These are phyloP conservation scores for Pyrenochaeta sp. DNA, from an alignment of 2,329 filamentous ascomycete species.

Conservation along the genomic window DNA sequence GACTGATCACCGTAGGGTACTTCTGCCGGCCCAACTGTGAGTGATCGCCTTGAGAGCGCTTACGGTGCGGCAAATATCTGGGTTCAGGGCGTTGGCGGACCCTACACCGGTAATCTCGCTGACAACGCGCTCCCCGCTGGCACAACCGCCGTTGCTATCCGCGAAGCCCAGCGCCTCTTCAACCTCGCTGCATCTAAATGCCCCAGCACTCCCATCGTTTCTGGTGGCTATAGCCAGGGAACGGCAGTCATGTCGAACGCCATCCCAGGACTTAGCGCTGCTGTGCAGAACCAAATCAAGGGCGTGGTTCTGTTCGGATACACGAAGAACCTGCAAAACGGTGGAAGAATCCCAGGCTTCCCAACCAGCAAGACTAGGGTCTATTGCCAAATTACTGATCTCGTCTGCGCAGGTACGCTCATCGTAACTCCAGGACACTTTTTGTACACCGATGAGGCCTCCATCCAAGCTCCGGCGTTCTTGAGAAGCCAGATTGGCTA, in stretches of 20 bases:
- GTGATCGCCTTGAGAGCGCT: constrained; percentile 16
- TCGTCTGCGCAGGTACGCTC: constrained; percentile 43
- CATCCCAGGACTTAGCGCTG: constrained; percentile 32
- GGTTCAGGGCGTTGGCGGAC: constrained; percentile 37
- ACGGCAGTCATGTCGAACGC: constrained; percentile 46
- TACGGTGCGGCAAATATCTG: constrained; percentile 22
- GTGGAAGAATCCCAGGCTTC: constrained; percentile 44
- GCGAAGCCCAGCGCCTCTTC: constrained; percentile 42
- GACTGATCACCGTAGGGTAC: constrained; percentile 8
- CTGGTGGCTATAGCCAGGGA: constrained; percentile 52
- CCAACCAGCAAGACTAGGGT: constrained; percentile 40
- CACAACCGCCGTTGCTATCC: constrained; percentile 39
- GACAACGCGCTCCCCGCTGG: constrained; percentile 44
- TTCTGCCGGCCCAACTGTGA: constrained; percentile 16
- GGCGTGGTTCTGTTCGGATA: constrained; percentile 50
- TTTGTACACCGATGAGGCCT: constrained; percentile 35
- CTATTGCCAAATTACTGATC: constrained; percentile 42
- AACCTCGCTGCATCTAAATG: constrained; percentile 46
- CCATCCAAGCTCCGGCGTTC: constrained; percentile 27
- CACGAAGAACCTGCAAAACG: constrained; percentile 48
- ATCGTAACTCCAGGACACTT: constrained; percentile 41
- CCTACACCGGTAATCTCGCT: constrained; percentile 44
- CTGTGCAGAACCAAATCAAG: constrained; percentile 39
- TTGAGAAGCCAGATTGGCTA: constrained; percentile 12
- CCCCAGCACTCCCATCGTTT: constrained; percentile 47